Conservation (phyloP, 1,284 basidiomycete genomes). For the Irpex lacteus region DNA sequence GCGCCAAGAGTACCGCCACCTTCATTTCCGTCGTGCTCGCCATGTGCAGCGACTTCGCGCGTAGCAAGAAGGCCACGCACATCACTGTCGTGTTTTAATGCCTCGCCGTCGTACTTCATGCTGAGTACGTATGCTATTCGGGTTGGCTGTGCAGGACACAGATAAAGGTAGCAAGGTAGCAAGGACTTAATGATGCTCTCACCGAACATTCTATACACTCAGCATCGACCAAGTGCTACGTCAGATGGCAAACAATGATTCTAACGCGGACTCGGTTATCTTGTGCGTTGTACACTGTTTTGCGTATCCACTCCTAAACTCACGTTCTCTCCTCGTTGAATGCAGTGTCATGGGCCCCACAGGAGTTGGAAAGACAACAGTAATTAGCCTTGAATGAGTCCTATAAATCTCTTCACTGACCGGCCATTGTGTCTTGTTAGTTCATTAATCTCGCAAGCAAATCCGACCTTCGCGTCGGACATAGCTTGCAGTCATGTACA, state of each 20-base stretch:
- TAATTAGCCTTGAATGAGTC: slow-evolving; percentile 4
- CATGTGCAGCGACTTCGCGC: background rate
- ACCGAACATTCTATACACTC: background rate
- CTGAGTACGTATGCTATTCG: background rate
- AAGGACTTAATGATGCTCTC: background rate
- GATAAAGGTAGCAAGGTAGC: background rate
- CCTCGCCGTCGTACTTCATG: background rate
- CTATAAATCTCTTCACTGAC: background rate
- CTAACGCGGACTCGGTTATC: background rate
- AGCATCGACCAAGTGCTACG: background rate
- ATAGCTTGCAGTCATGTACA: slow-evolving; percentile 18
- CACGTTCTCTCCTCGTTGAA: background rate
- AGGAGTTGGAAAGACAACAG: slow-evolving; percentile 23
- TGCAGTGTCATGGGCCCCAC: slow-evolving; percentile 20
- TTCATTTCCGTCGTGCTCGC: background rate
- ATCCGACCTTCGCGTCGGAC: slow-evolving; percentile 16
- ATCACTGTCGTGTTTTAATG: background rate
- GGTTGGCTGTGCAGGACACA: background rate
- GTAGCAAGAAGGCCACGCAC: background rate
- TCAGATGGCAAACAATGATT: background rate
- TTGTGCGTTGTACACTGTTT: background rate
- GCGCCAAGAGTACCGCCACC: background rate
- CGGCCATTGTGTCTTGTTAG: slow-evolving; percentile 2
- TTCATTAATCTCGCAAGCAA: slow-evolving; percentile 23
- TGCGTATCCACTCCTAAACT: background rate